Percentiles rank a stretch among this genome's conserved stretches.
These are phyloP conservation scores for Arthrobotrys musiformis DNA, from an alignment of 2,329 filamentous ascomycete species.

Conservation along the genomic window DNA sequence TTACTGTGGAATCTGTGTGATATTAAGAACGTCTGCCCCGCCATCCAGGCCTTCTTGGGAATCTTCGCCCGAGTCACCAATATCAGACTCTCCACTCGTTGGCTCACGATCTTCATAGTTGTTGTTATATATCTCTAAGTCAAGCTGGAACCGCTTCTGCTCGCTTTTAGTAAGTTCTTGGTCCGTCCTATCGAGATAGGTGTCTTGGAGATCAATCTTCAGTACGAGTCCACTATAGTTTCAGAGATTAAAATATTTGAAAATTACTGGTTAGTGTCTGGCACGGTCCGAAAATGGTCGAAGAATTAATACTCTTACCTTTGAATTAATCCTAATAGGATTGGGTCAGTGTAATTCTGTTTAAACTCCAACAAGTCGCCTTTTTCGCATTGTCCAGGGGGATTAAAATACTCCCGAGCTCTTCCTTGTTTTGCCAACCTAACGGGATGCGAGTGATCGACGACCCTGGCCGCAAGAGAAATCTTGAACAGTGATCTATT, in stretches of 20 bases:
- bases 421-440: slow-evolving; percentile 15
- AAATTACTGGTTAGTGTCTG: too few relatives aligned
- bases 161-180: background rate
- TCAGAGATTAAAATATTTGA: too few relatives aligned
- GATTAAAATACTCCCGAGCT: slow-evolving; percentile 23
- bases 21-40: background rate
- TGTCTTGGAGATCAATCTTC: slow-evolving; percentile 30
- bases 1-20: too few relatives aligned
- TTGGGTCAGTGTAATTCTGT: slow-evolving; percentile 2
- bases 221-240: slow-evolving; percentile 19
- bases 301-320: too few relatives aligned
- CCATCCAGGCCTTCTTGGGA: background rate
- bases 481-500: slow-evolving; percentile 83
- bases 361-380: slow-evolving; percentile 12
- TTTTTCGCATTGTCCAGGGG: slow-evolving; percentile 12
- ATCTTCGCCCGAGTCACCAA: too few relatives aligned
- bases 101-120: background rate
- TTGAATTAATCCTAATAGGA: slow-evolving; percentile 13
- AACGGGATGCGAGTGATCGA: slow-evolving; percentile 81
- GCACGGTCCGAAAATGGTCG: too few relatives aligned
- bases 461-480: slow-evolving; percentile 79
- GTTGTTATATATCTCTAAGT: slow-evolving; percentile 15
- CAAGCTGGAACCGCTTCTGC: background rate
- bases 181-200: background rate
- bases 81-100: background rate